phyloP scores from a whole-genome alignment of 163 green algal species.

The Scenedesmus sp. region DNA sequence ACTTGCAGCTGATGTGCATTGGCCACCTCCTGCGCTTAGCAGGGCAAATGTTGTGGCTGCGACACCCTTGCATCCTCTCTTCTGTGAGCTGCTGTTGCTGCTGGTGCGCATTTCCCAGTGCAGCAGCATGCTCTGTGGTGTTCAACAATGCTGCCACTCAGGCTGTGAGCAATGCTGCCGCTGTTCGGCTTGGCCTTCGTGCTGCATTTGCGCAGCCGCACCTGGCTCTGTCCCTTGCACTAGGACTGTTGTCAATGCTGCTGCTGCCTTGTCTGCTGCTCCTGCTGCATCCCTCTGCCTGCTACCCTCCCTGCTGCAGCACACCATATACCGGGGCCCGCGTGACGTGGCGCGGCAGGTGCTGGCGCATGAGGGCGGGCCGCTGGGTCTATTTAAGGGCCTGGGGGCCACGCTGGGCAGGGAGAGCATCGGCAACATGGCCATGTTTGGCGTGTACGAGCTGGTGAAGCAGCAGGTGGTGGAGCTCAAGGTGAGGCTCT shows the following conservation, averaged over 20 bases:
- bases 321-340: conserved; percentile 39
- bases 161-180: too few species aligned
- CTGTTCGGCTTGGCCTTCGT: background rate
- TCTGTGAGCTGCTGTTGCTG: too few species aligned
- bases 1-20: too few species aligned
- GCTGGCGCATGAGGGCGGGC: conserved; percentile 69
- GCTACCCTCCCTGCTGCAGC: background rate
- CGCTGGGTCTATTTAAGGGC: conserved; percentile 74
- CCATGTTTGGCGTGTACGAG: conserved; percentile 88
- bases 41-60: too few species aligned
- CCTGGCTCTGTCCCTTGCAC: background rate
- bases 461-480: conserved; percentile 68
- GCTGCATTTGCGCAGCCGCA: background rate
- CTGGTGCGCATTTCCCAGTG: too few species aligned
- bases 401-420: conserved; percentile 66
- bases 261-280: too few species aligned
- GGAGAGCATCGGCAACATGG: conserved; percentile 70
- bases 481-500: conserved; percentile 48
- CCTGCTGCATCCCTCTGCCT: background rate
- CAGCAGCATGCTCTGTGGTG: too few species aligned
- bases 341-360: conserved; percentile 79
- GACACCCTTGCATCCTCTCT: too few species aligned
- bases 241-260: background rate
- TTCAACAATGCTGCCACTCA: too few species aligned
- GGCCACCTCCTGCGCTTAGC: too few species aligned